Evolutionary conservation across 2,329 filamentous ascomycete genomes (phyloP), one percentile per base, ranked within the genome.

Genomic region (Ampelomyces quisqualis): DNA sequence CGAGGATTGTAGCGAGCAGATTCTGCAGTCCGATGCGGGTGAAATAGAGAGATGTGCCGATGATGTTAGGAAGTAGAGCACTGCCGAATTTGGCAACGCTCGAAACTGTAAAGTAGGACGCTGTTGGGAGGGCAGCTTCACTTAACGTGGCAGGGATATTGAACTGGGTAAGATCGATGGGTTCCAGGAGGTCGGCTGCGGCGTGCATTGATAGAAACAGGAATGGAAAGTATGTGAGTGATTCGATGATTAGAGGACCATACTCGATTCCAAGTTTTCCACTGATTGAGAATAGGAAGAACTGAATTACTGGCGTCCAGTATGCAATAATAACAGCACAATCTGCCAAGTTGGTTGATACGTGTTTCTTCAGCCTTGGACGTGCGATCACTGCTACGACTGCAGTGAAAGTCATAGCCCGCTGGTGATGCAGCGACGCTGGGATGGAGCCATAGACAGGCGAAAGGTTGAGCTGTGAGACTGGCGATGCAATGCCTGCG

Each of bases 401-500:
- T 46, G 82, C 81, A 19, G 81, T 82, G 3, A 79, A 72, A 55
- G 82, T 82, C 48, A 89, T 45, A 82, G 77, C 61, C 79, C 63
- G 78, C 36, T 76, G 71, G 65, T 96, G 91, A 66, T 84, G 86
- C 51, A 85, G 74, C 1, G 80, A 78, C 1, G 89, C 76, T 1
- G 91, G 87, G 24, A 95, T 87, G 11, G 84, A 82, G 37, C 93
- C 93, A 68, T 94, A 97, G 8, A 94, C 86, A 2, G 93, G 93
- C 14, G 89, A 87, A 22, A 97, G 75, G 26, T 80, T 84, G 48
- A 90, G 75, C 62, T 88, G 81, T 1, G 87, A 91, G 43, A 85
- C 79, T 48, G 83, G 81, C 32, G 85, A 84, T 45, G 79, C 82
- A 28, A 84, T 63, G 30, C 83, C 86, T 7, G 80, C 76, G 31